Percentiles rank a stretch among this genome's conserved stretches.
phyloP scores from a whole-genome alignment of 345 rosid genomes.

The Camelina laxa region DNA sequence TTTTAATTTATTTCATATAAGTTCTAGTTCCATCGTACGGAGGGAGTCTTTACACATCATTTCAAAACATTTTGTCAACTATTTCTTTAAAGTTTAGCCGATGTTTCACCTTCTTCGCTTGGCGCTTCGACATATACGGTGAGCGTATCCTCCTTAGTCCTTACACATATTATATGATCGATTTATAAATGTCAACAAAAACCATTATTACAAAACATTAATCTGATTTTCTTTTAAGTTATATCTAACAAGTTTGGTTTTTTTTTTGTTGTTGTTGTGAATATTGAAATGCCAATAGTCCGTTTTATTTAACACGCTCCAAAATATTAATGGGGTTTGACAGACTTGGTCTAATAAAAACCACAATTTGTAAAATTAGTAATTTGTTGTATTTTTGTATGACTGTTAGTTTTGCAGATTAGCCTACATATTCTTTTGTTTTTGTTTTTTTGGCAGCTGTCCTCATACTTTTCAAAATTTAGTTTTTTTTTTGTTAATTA shows the following conservation, averaged over 20 bases:
- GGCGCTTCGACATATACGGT: slow-evolving; percentile 36
- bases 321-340: too few species aligned
- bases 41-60: not conserved
- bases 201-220: not conserved
- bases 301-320: too few species aligned
- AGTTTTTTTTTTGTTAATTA: not conserved
- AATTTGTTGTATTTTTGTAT: not conserved
- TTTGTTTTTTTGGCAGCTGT: too few species aligned
- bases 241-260: not conserved
- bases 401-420: not conserved
- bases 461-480: not conserved
- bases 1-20: not conserved
- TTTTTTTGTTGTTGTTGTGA: too few species aligned
- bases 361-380: too few species aligned
- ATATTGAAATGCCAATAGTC: too few species aligned
- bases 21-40: not conserved
- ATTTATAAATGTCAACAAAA: not conserved
- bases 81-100: not conserved
- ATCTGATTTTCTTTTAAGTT: too few species aligned
- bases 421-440: not conserved
- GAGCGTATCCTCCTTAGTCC: not conserved
- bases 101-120: slow-evolving; percentile 35
- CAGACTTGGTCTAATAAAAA: not conserved
- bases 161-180: not conserved
- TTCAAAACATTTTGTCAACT: slow-evolving; percentile 6